A percentile compares a stretch with the other conserved stretches of the same genome.
phyloP scores from a whole-genome alignment of 1,284 basidiomycete genomes.

The Leccinum pallidistipes region DNA sequence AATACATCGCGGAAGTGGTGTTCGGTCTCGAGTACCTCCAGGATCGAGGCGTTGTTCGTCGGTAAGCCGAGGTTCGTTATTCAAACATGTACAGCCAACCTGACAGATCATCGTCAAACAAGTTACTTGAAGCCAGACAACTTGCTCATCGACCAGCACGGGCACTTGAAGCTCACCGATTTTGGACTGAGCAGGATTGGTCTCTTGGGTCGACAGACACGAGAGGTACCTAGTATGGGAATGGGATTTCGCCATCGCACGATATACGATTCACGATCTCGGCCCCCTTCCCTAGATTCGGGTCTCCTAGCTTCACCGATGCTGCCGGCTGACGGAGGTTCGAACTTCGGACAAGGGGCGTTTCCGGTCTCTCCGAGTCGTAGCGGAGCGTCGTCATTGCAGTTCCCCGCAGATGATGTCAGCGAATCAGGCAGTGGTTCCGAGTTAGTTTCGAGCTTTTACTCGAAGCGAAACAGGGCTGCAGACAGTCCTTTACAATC shows the following conservation, averaged over 20 bases:
- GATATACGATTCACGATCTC: conserved; percentile 66
- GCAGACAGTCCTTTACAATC: conserved; percentile 78
- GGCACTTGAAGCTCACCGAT: conserved; percentile 96
- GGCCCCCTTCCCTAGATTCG: conserved; percentile 82
- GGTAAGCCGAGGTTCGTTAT: conserved; percentile 54
- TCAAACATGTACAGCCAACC: not conserved
- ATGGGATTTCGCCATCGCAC: conserved; percentile 52
- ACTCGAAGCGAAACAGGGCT: conserved; percentile 55
- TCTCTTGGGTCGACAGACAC: conserved; percentile 93
- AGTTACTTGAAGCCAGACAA: conserved; percentile 99
- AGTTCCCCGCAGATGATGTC: conserved; percentile 71
- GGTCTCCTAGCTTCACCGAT: conserved; percentile 76
- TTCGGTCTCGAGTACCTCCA: conserved; percentile 96
- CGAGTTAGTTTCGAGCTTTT: conserved; percentile 65
- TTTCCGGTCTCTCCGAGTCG: conserved; percentile 48
- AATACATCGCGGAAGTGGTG: conserved; percentile 95
- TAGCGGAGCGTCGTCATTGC: conserved; percentile 62
- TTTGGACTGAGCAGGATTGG: conserved; percentile 98
- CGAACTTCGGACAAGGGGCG: conserved; percentile 78
- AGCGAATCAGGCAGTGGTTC: conserved; percentile 83
- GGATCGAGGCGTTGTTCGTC: conserved; percentile 92
- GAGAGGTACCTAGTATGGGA: conserved; percentile 62
- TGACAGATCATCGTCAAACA: conserved; percentile 16
- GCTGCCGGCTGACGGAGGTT: conserved; percentile 65
- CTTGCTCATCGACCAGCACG: conserved; percentile 92